Conservation (phyloP, 2,329 filamentous ascomycete genomes). For the Aspergillus sp. region DNA sequence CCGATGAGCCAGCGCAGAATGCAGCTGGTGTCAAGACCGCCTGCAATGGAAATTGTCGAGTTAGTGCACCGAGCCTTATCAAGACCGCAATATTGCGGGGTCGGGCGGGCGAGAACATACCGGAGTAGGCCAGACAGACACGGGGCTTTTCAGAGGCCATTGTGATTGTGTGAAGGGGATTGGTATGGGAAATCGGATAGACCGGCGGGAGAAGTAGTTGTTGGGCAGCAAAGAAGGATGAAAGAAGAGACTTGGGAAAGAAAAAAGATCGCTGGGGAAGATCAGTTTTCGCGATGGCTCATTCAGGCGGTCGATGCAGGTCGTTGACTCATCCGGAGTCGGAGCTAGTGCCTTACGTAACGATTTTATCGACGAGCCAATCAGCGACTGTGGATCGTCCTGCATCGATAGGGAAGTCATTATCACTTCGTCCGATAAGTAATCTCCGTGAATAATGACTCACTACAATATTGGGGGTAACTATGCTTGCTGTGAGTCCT, state of each 20-base stretch:
- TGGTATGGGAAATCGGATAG: not conserved
- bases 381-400: no score
- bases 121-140: constrained; percentile 28
- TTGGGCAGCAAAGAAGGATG: not conserved
- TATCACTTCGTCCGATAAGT: no score
- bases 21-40: constrained; percentile 50
- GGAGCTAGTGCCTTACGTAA: not conserved
- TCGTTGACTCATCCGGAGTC: not conserved
- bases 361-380: no score
- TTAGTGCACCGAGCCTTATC: constrained; percentile 10
- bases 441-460: not conserved
- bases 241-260: not conserved
- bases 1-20: constrained; percentile 22
- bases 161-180: not conserved
- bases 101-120: constrained; percentile 13
- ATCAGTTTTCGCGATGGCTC: not conserved
- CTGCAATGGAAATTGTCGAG: constrained; percentile 17
- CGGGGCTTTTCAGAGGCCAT: constrained; percentile 22
- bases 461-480: not conserved
- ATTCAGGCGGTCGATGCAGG: not conserved
- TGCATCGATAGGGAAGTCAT: no score
- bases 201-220: not conserved
- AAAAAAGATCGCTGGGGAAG: not conserved
- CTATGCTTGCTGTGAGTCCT: no score
- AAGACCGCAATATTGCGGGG: not conserved